Evolutionary conservation across 345 rosid genomes (phyloP).

Genomic region (Firmiana major): DNA sequence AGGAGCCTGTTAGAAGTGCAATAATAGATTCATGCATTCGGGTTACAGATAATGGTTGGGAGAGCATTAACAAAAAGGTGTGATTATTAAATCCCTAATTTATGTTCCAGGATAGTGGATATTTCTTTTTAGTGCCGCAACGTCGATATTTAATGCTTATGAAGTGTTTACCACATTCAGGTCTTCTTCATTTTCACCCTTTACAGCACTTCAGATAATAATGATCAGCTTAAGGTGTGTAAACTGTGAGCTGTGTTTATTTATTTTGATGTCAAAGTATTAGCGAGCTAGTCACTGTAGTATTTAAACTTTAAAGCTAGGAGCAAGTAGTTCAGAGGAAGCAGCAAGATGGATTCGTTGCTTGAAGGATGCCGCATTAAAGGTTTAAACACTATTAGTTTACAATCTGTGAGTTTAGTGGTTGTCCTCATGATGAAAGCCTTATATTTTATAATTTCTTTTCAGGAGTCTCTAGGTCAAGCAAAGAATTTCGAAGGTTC

Average conservation of each 20-base stretch:
- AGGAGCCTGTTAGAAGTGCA: conserved; percentile 79
- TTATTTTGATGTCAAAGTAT: not conserved
- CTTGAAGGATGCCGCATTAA: conserved; percentile 61
- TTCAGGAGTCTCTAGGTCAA: conserved; percentile 52
- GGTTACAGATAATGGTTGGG: conserved; percentile 90
- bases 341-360: conserved; percentile 85
- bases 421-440: conserved; percentile 6
- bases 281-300: not conserved
- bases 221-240: conserved; percentile 77
- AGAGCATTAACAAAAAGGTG: conserved; percentile 81
- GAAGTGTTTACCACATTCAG: conserved; percentile 42
- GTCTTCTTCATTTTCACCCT: conserved; percentile 84
- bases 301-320: conserved; percentile 44
- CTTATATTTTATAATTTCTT: conserved; percentile 13
- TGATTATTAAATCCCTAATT: not conserved
- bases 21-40: conserved; percentile 66
- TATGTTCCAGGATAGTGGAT: not conserved
- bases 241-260: not conserved
- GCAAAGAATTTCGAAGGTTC: conserved; percentile 44
- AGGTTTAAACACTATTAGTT: conserved; percentile 40
- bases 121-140: not conserved
- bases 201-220: conserved; percentile 61
- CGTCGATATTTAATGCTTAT: conserved; percentile 8
- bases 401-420: not conserved
- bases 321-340: conserved; percentile 93